These are phyloP conservation scores for Boletus patriciae DNA, from an alignment of 768 basidiomycete genomes.

Conservation along the genomic window DNA sequence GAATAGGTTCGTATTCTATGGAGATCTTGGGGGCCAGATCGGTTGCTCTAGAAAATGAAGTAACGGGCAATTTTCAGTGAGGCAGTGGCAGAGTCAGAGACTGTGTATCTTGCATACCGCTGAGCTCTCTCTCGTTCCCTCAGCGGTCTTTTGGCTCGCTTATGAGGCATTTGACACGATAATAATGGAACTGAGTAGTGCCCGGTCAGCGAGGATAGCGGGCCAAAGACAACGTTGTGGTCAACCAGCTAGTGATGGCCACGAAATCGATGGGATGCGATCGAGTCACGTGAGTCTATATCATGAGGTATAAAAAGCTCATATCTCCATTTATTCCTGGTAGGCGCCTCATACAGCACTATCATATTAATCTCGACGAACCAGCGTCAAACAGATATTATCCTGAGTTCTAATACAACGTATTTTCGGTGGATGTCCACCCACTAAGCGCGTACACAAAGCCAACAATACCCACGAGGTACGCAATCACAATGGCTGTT, in stretches of 20 bases:
- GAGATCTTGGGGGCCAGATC: conserved; percentile 50
- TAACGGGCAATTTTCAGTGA: not conserved
- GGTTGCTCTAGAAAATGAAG: conserved; percentile 40
- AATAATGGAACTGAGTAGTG: conserved; percentile 18
- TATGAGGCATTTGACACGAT: conserved; percentile 59
- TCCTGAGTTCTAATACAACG: conserved; percentile 44
- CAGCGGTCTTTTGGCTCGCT: conserved; percentile 54
- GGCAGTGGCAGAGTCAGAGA: not conserved
- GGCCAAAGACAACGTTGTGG: conserved; percentile 17
- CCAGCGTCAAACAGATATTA: conserved; percentile 10
- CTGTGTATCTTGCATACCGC: conserved; percentile 38
- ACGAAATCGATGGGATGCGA: not conserved
- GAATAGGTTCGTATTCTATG: conserved; percentile 58
- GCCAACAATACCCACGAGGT: conserved; percentile 57
- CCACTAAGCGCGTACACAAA: conserved; percentile 54
- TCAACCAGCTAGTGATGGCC: not conserved
- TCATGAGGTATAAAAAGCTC: not conserved
- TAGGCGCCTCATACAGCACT: not conserved
- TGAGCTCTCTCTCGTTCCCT: conserved; percentile 44
- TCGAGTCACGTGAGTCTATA: conserved; percentile 21
- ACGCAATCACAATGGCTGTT: conserved; percentile 54
- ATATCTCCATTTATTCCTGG: conserved; percentile 6
- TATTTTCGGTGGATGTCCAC: conserved; percentile 46
- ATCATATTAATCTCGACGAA: not conserved
- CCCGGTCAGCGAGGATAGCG: not conserved